Evolutionary conservation across 2,329 filamentous ascomycete genomes (phyloP).

Genomic region (Didymella arachidicola): DNA sequence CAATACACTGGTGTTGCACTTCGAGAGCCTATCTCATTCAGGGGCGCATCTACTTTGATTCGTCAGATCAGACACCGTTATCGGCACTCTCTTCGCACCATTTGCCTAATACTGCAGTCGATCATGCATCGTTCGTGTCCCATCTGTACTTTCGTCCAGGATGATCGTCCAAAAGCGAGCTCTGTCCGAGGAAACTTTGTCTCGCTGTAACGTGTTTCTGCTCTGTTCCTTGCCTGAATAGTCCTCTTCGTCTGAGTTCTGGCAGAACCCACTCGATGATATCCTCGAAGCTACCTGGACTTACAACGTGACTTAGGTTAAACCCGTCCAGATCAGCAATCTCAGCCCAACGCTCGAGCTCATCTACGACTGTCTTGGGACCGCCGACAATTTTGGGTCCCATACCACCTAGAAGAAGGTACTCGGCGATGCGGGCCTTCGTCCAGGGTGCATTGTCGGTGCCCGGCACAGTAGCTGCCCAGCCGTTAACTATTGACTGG

Average conservation of each 20-base stretch:
- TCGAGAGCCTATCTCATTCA: background rate
- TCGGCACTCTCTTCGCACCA: background rate
- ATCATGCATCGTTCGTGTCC: background rate
- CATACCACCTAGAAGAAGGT: conserved; percentile 70
- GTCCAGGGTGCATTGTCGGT: conserved; percentile 68
- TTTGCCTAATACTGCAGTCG: background rate
- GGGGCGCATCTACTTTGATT: background rate
- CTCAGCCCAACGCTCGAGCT: conserved; percentile 3
- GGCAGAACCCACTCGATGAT: background rate
- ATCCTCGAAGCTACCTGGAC: conserved; percentile 5
- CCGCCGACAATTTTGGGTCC: conserved; percentile 53
- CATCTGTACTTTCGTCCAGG: conserved; percentile 1
- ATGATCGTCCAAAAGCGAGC: conserved; percentile 4
- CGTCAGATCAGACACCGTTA: background rate
- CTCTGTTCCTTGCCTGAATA: background rate
- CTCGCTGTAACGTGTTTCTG: background rate
- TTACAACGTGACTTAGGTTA: background rate
- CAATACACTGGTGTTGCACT: background rate
- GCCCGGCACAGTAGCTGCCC: conserved; percentile 25
- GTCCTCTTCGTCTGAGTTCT: conserved; percentile 1
- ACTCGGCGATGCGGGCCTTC: conserved; percentile 70
- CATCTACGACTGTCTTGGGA: background rate
- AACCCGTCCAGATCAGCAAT: conserved; percentile 5
- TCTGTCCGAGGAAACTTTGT: conserved; percentile 6
- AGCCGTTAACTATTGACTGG: conserved; percentile 20